Conservation (phyloP, 2,329 filamentous ascomycete genomes). For the Fusarium kyushuense region DNA sequence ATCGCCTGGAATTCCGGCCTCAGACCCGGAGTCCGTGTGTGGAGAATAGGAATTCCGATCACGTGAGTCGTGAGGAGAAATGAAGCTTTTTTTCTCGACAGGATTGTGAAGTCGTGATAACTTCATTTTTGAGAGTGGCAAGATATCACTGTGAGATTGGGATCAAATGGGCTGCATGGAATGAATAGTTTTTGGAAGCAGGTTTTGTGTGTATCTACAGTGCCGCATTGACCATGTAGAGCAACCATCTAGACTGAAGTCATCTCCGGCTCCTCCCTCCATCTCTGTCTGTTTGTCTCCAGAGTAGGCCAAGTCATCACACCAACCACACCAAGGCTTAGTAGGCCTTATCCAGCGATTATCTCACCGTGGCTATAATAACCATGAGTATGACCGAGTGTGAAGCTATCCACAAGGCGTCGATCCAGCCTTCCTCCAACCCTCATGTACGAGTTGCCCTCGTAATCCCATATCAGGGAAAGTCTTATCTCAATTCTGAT, state of each 20-base stretch:
- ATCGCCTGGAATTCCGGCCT: conserved; percentile 36
- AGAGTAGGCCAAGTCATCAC: conserved; percentile 10
- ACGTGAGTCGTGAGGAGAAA: conserved; percentile 15
- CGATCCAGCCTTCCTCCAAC: conserved; percentile 23
- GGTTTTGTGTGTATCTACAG: background rate
- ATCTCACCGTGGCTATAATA: conserved; percentile 6
- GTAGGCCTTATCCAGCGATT: conserved; percentile 14
- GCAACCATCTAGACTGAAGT: background rate
- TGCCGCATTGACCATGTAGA: conserved; percentile 5
- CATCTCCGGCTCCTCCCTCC: conserved; percentile 1
- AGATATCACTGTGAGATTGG: background rate
- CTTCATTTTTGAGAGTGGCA: conserved; percentile 2
- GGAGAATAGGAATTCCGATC: conserved; percentile 25
- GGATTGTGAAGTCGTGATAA: conserved; percentile 9
- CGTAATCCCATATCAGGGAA: conserved; percentile 33
- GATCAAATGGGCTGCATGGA: background rate
- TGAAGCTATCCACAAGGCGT: conserved; percentile 29
- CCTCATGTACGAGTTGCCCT: conserved; percentile 41
- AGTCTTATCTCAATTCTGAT: conserved; percentile 32
- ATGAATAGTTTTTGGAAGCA: background rate
- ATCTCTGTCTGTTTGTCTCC: background rate
- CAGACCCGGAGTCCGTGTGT: conserved; percentile 29
- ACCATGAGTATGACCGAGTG: background rate
- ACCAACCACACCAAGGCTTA: background rate
- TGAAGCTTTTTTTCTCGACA: background rate